phyloP scores from a whole-genome alignment of 345 rosid species.

The Pistacia integerrima region DNA sequence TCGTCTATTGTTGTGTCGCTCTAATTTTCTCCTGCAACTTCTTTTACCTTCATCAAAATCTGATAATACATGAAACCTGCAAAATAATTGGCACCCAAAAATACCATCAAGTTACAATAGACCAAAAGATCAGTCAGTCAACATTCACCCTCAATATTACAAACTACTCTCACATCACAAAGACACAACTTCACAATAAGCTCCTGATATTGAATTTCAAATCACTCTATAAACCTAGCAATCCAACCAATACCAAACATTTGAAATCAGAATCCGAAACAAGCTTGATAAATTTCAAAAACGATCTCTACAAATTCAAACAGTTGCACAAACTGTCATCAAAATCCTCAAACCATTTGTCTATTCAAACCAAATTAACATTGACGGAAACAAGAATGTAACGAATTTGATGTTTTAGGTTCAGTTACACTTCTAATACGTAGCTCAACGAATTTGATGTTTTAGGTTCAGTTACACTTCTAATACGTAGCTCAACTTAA shows the following conservation, averaged over 20 bases:
- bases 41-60: constrained; percentile 96
- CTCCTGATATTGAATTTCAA: neutral
- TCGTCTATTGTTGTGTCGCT: constrained; percentile 84
- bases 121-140: neutral
- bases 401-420: neutral
- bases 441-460: neutral
- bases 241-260: neutral
- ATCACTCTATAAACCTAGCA: neutral
- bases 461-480: neutral
- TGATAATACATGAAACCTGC: constrained; percentile 79
- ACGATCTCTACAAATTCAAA: neutral
- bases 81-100: constrained; percentile 8
- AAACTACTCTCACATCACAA: neutral
- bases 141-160: neutral
- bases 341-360: neutral
- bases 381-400: neutral
- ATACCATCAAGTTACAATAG: neutral
- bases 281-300: neutral
- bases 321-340: neutral
- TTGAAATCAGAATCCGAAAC: neutral
- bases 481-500: neutral
- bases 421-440: neutral
- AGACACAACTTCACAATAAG: neutral
- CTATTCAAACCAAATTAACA: neutral
- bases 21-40: constrained; percentile 92